Base-by-base conservation (phyloP, 208 protist species). In the Crithidia brevicula region DNA sequence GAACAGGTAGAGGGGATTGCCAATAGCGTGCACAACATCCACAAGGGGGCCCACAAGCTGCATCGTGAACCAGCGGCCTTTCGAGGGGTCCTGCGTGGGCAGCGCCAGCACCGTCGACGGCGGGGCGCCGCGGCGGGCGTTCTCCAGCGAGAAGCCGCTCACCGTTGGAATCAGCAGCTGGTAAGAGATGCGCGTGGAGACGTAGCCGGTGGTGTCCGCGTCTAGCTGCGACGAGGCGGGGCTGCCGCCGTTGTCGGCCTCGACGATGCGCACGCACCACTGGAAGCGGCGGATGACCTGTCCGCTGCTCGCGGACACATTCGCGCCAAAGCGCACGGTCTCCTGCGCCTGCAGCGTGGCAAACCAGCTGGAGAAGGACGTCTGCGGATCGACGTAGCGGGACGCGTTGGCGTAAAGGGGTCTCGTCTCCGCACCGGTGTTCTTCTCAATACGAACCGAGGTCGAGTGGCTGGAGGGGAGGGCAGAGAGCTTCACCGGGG, bases 1-100 rank as follows among this genome's bases (percentile, higher is more conserved):
- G 67, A 92, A 88, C 42, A 92, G 46, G 67, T 86, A 89, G 11
- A 92, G 78, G 22, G 79, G 70, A 61, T 78, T 88, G 65, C 83
- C 82, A 22, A 82, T 65, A n/a, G 52, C 58, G 36, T 70, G 57
- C 1, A 77, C 80, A 27, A 85, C 52, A 61, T 85, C 72, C 50
- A 92, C 66, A 51, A 89, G 33, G 6, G 86, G 81, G 0, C 86
- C 86, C n/a, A 67, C 69, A 0, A 92, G 72, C 43, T 81, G 74
- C 57, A 86, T 60, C 25, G 63, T 38, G 62, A 87, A 81, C 86
- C 86, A 92, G 27, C 77, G 58, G 11, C 86, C 86, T 1, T 82
- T 76, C 13, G 40, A 64, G 28, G 65, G 50, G 67, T 89, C 68
- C 49, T 88, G 81, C 33, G 67, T 78, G 1, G 82, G 79, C 11